Evolutionary conservation across 192 early-diverging fungal genomes (phyloP).

Genomic region (Backusella australiensis): DNA sequence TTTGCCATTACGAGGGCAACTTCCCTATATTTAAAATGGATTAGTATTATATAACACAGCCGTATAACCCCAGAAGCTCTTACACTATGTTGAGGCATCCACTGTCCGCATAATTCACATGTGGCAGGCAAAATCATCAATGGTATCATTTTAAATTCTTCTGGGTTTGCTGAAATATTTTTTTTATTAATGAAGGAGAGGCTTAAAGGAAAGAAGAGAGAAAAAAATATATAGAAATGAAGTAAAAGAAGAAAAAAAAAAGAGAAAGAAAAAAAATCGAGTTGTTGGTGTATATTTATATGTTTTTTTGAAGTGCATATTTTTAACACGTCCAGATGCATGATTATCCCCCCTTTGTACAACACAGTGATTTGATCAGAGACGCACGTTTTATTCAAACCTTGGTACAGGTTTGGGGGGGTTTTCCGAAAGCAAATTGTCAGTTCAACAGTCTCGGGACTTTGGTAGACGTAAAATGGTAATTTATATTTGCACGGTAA

Average conservation of each 20-base stretch:
- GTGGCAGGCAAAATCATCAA: constrained; percentile 31
- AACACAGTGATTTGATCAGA: neutral
- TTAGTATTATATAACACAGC: neutral
- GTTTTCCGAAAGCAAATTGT: neutral
- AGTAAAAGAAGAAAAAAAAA: neutral
- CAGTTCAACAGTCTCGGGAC: neutral
- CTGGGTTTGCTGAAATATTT: neutral
- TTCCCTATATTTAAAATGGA: constrained; percentile 3
- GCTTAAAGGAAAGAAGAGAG: neutral
- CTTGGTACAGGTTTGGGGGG: neutral
- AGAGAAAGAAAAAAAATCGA: neutral
- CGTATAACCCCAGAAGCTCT: neutral
- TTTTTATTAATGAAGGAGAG: neutral
- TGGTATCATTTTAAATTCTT: neutral
- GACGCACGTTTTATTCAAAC: neutral
- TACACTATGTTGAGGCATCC: constrained; percentile 35
- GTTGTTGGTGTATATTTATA: neutral
- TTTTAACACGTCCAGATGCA: neutral
- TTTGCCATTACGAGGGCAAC: constrained; percentile 30
- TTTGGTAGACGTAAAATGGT: too few relatives aligned
- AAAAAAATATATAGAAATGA: neutral
- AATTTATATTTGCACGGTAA: too few relatives aligned
- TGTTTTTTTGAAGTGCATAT: neutral
- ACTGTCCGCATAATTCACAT: constrained; percentile 36
- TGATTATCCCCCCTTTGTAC: neutral